Percentiles rank a stretch among this genome's conserved stretches.
phyloP scores from a whole-genome alignment of 2,329 filamentous ascomycete species.

The Colletotrichum melonis region DNA sequence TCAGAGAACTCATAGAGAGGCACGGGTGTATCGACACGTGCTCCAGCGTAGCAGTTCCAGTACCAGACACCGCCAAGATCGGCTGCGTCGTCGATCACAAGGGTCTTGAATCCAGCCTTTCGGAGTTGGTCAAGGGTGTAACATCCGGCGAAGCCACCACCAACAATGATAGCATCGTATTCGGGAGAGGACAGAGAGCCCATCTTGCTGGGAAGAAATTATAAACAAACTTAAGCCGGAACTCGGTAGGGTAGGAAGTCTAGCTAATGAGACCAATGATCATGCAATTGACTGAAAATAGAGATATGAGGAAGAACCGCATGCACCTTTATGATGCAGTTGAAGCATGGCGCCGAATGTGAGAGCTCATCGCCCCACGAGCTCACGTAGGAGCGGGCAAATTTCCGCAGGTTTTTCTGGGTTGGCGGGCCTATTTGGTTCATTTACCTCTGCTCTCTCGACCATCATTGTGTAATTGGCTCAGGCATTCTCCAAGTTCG shows the following conservation, averaged over 20 bases:
- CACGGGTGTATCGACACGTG: slow-evolving; percentile 45
- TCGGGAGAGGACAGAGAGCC: no score
- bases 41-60: slow-evolving; percentile 52
- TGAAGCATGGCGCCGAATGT: background rate
- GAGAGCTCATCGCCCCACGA: background rate
- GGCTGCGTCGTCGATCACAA: no score
- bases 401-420: background rate
- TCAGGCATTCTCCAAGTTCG: no score
- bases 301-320: background rate
- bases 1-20: slow-evolving; percentile 43
- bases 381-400: background rate
- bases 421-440: background rate
- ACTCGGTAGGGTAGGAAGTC: background rate
- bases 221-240: no score
- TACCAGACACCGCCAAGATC: slow-evolving; percentile 45
- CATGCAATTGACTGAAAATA: background rate
- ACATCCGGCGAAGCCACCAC: no score
- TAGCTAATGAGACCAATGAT: background rate
- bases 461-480: background rate
- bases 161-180: no score
- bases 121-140: no score
- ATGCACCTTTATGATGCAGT: background rate
- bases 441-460: background rate
- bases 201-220: no score
- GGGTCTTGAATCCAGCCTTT: no score